Conservation (phyloP, 1,284 basidiomycete species). For the Peniophora sp. region DNA sequence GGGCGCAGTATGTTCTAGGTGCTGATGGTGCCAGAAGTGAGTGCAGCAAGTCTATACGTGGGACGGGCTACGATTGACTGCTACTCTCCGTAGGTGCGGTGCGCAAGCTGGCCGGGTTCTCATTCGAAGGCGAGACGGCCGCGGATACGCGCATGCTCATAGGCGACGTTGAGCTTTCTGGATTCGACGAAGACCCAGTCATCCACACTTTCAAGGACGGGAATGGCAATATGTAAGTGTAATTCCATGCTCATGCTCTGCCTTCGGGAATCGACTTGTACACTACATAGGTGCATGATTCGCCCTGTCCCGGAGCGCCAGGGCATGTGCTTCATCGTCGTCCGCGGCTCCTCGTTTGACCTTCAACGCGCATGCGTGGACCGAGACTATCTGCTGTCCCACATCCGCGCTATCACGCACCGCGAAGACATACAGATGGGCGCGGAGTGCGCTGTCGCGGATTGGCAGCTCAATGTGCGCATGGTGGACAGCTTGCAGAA, state of each 20-base stretch:
- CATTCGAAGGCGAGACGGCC: constrained; percentile 24
- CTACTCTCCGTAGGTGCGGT: constrained; percentile 2
- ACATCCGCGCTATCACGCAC: not conserved
- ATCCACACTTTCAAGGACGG: not conserved
- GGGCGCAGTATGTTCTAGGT: constrained; percentile 22
- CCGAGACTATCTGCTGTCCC: constrained; percentile 6
- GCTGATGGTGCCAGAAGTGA: constrained; percentile 26
- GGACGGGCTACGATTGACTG: not conserved
- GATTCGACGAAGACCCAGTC: constrained; percentile 15
- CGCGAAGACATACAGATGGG: constrained; percentile 6
- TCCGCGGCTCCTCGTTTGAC: constrained; percentile 15
- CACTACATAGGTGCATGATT: constrained; percentile 1
- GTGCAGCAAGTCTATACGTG: not conserved
- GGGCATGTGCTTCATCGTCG: constrained; percentile 5
- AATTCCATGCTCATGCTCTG: too few relatives aligned
- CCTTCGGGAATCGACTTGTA: too few relatives aligned
- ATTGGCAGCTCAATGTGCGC: constrained; percentile 26
- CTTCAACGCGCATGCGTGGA: constrained; percentile 8
- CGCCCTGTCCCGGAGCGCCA: constrained; percentile 9
- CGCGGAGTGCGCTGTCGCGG: constrained; percentile 10
- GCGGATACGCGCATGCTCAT: constrained; percentile 17
- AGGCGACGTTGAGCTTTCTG: constrained; percentile 22
- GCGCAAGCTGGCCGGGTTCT: not conserved
- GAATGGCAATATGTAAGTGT: too few relatives aligned
- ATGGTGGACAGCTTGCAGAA: constrained; percentile 27